Evolutionary conservation across 176 grass and related monocot genomes (phyloP), one percentile per base, ranked within the genome.

Genomic region (Stipa capillata): DNA sequence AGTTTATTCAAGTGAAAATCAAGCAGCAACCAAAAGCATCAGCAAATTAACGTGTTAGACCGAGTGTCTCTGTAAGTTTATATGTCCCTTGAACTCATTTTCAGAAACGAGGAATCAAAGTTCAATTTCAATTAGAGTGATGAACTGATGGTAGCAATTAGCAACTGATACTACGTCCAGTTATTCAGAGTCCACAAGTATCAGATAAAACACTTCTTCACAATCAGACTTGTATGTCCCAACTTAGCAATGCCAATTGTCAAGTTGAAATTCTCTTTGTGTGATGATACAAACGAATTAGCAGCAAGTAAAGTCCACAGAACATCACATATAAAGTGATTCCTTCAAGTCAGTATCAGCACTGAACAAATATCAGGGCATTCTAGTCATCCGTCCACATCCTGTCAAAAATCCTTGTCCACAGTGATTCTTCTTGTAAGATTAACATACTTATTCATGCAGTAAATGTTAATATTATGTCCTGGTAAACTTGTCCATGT

Each of bases 381-480:
- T 75, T 69, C 52, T 86, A 72, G 67, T 42, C 80, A 88, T 39
- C 56, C 21, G 31, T 88, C 74, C 80, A 79, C 37, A 23, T 78
- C 79, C 21, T 56, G 49, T 77, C 15, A 83, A 87, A 82, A 73
- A 52, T 57, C 57, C 47, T 83, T 68, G 63, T 56, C 52, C 18
- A 83, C 35, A 69, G 47, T 84, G 57, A 88, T 47, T 77, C 74
- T 88, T 72, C 74, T 78, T 48, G 65, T 65, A 72, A 64, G 55
- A 73, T 65, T 73, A 72, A 62, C 41, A 80, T 51, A 41, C 47
- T 61, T 77, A 75, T 76, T 67, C 4, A 68, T 54, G 60, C 16
- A 61, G 64, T 82, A 87, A 63, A 69, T 63, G 25, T 82, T 53
- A 77, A 48, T 4, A 42, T 70, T 29, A n/a, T 77, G 53, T 60